Percentiles rank a stretch among this genome's conserved stretches.
Evolutionary conservation across 2,329 filamentous ascomycete species (phyloP).

Genomic region (Trichoderma guizhouense): DNA sequence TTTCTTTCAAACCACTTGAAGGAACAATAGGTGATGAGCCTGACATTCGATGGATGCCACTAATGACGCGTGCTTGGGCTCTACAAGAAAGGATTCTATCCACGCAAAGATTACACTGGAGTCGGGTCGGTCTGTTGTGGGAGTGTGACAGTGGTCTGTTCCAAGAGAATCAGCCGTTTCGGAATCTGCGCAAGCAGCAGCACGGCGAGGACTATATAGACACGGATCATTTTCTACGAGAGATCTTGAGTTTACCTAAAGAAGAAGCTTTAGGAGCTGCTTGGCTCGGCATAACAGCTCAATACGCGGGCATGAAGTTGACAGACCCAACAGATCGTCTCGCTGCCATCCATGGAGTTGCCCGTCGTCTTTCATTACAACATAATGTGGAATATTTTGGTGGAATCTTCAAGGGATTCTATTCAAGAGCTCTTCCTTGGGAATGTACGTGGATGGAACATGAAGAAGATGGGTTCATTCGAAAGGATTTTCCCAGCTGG

Average conservation of each 20-base stretch:
- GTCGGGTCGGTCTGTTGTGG: not conserved
- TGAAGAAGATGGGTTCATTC: not conserved
- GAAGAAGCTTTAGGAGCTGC: not conserved
- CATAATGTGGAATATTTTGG: not conserved
- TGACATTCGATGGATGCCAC: rapidly evolving
- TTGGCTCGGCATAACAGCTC: not conserved
- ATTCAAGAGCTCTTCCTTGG: not conserved
- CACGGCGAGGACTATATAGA: not conserved
- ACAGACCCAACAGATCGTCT: not conserved
- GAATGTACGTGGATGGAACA: not conserved
- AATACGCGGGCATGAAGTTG: not conserved
- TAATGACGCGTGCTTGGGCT: not conserved
- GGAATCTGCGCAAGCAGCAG: not conserved
- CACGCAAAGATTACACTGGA: not conserved
- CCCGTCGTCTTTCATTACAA: not conserved
- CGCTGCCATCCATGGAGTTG: not conserved
- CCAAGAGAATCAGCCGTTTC: not conserved
- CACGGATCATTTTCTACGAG: not conserved
- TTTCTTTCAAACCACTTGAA: not conserved
- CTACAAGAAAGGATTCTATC: not conserved
- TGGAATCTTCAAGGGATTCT: not conserved
- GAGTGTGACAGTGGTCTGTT: not conserved
- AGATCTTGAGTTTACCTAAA: not conserved
- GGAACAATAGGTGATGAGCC: not conserved
- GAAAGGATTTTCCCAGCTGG: not conserved